Evolutionary conservation across 1,139 yeast species (phyloP).

Genomic region (Zygosaccharomyces sapae): DNA sequence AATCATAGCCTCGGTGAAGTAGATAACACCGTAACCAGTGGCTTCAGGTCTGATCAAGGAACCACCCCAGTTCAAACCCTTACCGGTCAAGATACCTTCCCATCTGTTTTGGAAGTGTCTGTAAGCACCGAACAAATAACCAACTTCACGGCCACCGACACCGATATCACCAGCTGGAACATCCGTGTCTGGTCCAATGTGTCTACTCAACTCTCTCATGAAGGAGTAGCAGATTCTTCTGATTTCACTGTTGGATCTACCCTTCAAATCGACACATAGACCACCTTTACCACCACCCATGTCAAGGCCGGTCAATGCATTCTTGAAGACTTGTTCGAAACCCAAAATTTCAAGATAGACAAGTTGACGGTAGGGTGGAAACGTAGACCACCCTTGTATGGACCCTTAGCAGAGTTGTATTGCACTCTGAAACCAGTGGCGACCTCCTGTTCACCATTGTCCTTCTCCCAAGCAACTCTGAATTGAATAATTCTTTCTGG

Average conservation of each 20-base stretch:
- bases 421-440: conserved; percentile 98
- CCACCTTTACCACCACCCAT: conserved; percentile 99
- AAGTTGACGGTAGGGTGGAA: conserved; percentile 96
- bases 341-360: conserved; percentile 94
- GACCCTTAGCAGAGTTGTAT: conserved; percentile 97
- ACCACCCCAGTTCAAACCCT: conserved; percentile 98
- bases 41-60: conserved; percentile 99
- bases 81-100: conserved; percentile 98
- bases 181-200: conserved; percentile 95
- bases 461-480: conserved; percentile 98
- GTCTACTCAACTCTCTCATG: conserved; percentile 93
- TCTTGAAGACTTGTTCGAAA: conserved; percentile 97
- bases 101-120: conserved; percentile 85
- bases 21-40: conserved; percentile 95
- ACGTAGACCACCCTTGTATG: conserved; percentile 98
- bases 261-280: conserved; percentile 95
- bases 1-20: conserved; percentile 97
- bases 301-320: conserved; percentile 92
- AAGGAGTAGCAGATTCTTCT: conserved; percentile 95
- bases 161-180: conserved; percentile 98
- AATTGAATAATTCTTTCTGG: conserved; percentile 96
- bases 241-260: conserved; percentile 85
- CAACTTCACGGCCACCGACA: conserved; percentile 89
- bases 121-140: conserved; percentile 96
- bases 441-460: conserved; percentile 83